Evolutionary conservation across 2,329 filamentous ascomycete genomes (phyloP).

Genomic region (Chrysosporium queenslandicum): DNA sequence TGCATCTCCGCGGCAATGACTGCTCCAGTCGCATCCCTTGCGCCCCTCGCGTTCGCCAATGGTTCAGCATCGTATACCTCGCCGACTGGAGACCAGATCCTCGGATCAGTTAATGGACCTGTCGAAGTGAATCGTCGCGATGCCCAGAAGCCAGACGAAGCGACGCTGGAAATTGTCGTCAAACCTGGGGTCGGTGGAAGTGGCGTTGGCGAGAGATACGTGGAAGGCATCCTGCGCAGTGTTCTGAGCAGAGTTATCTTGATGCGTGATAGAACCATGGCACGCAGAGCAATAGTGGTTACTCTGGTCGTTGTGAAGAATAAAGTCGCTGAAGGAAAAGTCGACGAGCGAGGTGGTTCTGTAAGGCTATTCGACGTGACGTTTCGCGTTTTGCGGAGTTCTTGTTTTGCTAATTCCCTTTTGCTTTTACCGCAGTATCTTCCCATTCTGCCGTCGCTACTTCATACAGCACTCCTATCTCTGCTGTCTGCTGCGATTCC

Average conservation of each 20-base stretch:
- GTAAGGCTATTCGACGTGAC: conserved; percentile 22
- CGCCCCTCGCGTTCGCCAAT: conserved; percentile 30
- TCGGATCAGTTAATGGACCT: conserved; percentile 83
- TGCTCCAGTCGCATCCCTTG: conserved; percentile 27
- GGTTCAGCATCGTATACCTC: conserved; percentile 36
- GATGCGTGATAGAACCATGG: conserved; percentile 34
- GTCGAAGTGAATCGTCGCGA: conserved; percentile 80
- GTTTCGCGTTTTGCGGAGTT: not conserved
- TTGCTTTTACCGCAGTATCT: conserved; percentile 51
- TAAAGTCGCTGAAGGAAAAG: conserved; percentile 24
- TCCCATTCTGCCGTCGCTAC: conserved; percentile 65
- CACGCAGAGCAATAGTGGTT: conserved; percentile 35
- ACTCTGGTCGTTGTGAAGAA: conserved; percentile 35
- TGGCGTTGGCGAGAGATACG: conserved; percentile 72
- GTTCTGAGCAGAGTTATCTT: conserved; percentile 34
- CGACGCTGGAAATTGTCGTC: conserved; percentile 79
- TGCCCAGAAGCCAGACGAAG: conserved; percentile 75
- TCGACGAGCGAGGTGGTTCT: conserved; percentile 30
- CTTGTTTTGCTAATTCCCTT: not conserved
- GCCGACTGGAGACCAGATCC: conserved; percentile 59
- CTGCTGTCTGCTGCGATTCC: conserved; percentile 76
- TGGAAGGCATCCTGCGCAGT: conserved; percentile 50
- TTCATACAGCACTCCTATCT: conserved; percentile 69
- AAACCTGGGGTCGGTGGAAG: conserved; percentile 76
- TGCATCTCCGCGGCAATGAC: conserved; percentile 24